Evolutionary conservation across 495 filamentous ascomycete species (phyloP).

Genomic region (Hypoxylon trugodes): DNA sequence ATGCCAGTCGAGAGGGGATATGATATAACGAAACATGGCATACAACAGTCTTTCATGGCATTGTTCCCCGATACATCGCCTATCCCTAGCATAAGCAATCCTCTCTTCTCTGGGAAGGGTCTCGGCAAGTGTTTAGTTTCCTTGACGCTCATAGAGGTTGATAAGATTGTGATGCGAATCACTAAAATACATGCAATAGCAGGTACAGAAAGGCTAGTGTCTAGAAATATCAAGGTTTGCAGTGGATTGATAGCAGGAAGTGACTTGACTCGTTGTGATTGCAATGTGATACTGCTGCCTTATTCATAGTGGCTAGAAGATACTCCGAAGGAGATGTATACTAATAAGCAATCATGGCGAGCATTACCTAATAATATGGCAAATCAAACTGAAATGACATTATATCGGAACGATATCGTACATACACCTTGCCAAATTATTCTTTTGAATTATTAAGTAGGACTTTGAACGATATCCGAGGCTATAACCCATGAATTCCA

Average conservation of each 20-base stretch:
- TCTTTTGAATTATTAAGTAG: no score
- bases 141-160: constrained; percentile 21
- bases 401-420: no score
- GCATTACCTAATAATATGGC: no score
- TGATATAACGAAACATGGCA: constrained; percentile 15
- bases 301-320: no score
- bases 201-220: not conserved
- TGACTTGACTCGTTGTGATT: not conserved
- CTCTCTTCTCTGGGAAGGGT: not conserved
- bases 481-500: no score
- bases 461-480: no score
- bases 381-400: no score
- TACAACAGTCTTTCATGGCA: not conserved
- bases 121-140: not conserved
- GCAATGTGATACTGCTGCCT: no score
- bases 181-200: not conserved
- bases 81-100: not conserved
- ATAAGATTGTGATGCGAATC: constrained; percentile 35
- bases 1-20: not conserved
- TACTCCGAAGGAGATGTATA: no score
- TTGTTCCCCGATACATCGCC: constrained; percentile 8
- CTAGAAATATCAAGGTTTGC: not conserved
- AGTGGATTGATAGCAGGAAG: not conserved
- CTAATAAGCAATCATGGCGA: no score
- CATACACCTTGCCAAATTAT: no score